phyloP scores from a whole-genome alignment of 441 rosid genomes.

The Eugenia klotzschiana region DNA sequence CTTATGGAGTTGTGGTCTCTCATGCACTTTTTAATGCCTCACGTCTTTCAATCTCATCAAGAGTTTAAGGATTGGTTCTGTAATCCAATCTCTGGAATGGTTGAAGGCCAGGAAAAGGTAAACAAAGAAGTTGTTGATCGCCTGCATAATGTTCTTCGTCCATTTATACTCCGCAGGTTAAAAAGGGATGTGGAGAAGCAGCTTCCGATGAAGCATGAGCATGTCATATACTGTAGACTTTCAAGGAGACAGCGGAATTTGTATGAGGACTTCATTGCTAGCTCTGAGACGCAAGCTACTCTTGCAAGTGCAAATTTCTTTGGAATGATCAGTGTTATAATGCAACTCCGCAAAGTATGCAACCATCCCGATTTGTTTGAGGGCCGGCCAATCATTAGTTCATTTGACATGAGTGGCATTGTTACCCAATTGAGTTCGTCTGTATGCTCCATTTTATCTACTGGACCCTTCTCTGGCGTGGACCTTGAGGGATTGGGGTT shows the following conservation, averaged over 20 bases:
- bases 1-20: conserved; percentile 99
- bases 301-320: conserved; percentile 90
- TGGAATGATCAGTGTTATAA: conserved; percentile 98
- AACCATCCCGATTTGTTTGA: conserved; percentile 99
- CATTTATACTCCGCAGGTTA: conserved; percentile 88
- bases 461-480: conserved; percentile 47
- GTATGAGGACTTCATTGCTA: conserved; percentile 98
- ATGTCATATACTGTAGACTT: conserved; percentile 85
- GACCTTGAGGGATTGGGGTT: conserved; percentile 65
- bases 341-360: conserved; percentile 99
- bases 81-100: conserved; percentile 99
- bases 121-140: conserved; percentile 98
- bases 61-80: conserved; percentile 99
- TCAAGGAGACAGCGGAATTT: conserved; percentile 96
- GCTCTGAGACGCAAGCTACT: conserved; percentile 98
- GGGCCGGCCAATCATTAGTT: conserved; percentile 98
- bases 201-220: conserved; percentile 88
- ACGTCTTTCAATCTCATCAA: conserved; percentile 97
- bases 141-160: conserved; percentile 97
- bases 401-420: conserved; percentile 87
- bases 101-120: conserved; percentile 95
- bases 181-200: conserved; percentile 99
- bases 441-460: conserved; percentile 53
- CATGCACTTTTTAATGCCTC: conserved; percentile 99
- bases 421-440: conserved; percentile 65